Conservation (phyloP, 1,284 basidiomycete genomes). For the Microbotryum scabiosae region DNA sequence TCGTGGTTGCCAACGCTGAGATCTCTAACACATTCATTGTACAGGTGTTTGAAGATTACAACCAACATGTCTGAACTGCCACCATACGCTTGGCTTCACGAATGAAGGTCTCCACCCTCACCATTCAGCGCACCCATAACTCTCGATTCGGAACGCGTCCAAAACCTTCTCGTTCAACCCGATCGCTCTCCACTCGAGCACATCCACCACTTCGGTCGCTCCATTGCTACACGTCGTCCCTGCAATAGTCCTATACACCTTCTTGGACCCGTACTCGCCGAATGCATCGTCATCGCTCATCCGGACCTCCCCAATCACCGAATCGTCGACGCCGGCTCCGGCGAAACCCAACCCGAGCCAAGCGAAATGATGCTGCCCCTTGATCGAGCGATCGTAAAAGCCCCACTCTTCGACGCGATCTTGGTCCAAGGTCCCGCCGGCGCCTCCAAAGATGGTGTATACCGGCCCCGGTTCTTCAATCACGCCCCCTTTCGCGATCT, state of each 20-base stretch:
- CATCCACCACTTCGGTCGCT: constrained; percentile 14
- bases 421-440: constrained; percentile 30
- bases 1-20: no score
- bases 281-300: neutral
- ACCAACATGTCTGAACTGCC: no score
- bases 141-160: constrained; percentile 28
- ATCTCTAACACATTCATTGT: no score
- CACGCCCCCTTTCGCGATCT: neutral
- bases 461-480: constrained; percentile 22
- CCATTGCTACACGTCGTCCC: constrained; percentile 3
- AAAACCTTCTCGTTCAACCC: constrained; percentile 15
- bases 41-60: no score
- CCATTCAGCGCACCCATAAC: constrained; percentile 3
- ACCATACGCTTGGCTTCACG: neutral
- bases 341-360: constrained; percentile 19
- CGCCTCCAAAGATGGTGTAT: constrained; percentile 25
- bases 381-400: constrained; percentile 16
- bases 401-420: constrained; percentile 33
- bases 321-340: neutral
- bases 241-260: neutral
- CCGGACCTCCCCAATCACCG: neutral
- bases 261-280: neutral
- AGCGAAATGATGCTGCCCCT: constrained; percentile 23
- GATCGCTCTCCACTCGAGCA: constrained; percentile 28
- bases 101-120: neutral